Evolutionary conservation across 2,329 filamentous ascomycete species (phyloP), one percentile per base, ranked within the genome.

Genomic region (Pseudopithomyces maydicus): DNA sequence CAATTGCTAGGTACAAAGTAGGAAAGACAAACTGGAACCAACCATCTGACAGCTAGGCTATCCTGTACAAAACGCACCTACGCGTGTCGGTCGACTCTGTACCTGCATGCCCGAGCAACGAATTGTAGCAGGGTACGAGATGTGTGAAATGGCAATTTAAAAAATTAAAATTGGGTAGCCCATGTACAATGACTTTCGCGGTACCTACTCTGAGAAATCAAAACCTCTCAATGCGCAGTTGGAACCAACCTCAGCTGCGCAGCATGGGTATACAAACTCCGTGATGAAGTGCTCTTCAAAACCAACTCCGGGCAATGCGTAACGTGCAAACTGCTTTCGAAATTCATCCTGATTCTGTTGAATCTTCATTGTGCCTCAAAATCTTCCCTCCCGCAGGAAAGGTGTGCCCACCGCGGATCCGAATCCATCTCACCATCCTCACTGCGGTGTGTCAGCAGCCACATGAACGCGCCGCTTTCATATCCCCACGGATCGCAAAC

Each of bases 371-470:
- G 23, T 20, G 12, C 19, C 41, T 45, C 50, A 22, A 47, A 52
- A 33, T 52, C 50, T 45, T 23, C 26, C 36, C 45, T 49, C 14
- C 42, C 38, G 26, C 44, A 55, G 6, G 69, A 72, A 10, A 73
- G 57, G 45, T 72, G 70, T 38, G 69, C 70, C 70, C 70, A 73
- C 26, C 66, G 61, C 11, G 67, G 51, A 58, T 70, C 64, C 1
- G 15, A 19, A 54, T 72, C 69, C 5, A 59, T 53, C 23, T 72
- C 67, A 8, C 68, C 69, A 20, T 69, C 58, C 47, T 63, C 67
- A 67, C 70, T 73, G 47, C 8, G 6, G 29, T 12, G 23, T 46
- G 69, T 72, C 55, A 71, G 69, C 61, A 52, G 38, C 29, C 38
- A 39, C 22, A 39, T 14, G 17, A 5, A 42, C 29, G 36, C 36